Percentiles rank a stretch among this genome's conserved stretches.
These are phyloP conservation scores for Sporothrix sp. DNA, from an alignment of 2,329 filamentous ascomycete genomes.

Conservation along the genomic window DNA sequence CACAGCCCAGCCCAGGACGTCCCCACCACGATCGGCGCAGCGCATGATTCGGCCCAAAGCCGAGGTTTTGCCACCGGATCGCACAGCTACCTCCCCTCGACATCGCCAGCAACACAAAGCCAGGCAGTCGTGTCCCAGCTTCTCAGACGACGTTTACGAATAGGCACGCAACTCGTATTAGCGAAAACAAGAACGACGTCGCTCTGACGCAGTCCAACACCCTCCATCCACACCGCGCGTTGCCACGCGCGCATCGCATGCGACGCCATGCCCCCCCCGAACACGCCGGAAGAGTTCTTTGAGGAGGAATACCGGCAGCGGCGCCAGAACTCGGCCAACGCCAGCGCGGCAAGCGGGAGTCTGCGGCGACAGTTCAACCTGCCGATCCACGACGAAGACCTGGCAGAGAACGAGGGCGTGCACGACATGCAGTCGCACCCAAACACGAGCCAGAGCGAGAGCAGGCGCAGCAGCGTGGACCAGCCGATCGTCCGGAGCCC, in stretches of 20 bases:
- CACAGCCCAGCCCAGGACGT: too few relatives aligned
- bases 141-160: too few relatives aligned
- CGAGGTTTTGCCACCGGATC: too few relatives aligned
- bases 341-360: not conserved
- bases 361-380: slow-evolving; percentile 5
- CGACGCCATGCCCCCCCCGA: slow-evolving; percentile 22
- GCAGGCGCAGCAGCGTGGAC: not conserved
- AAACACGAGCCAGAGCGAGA: slow-evolving; percentile 4
- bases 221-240: not conserved
- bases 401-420: slow-evolving; percentile 1
- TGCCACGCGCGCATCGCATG: not conserved
- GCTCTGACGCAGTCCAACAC: not conserved
- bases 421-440: not conserved
- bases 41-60: too few relatives aligned
- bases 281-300: slow-evolving; percentile 20
- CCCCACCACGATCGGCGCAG: too few relatives aligned
- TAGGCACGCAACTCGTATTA: too few relatives aligned
- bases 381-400: slow-evolving; percentile 10
- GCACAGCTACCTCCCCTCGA: too few relatives aligned
- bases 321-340: not conserved
- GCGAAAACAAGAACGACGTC: too few relatives aligned
- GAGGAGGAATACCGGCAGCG: slow-evolving; percentile 13
- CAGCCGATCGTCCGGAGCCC: too few relatives aligned
- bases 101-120: too few relatives aligned
- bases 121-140: too few relatives aligned